Evolutionary conservation across 768 basidiomycete genomes (phyloP), one percentile per base, ranked within the genome.

Genomic region (Hericium rajendrae): DNA sequence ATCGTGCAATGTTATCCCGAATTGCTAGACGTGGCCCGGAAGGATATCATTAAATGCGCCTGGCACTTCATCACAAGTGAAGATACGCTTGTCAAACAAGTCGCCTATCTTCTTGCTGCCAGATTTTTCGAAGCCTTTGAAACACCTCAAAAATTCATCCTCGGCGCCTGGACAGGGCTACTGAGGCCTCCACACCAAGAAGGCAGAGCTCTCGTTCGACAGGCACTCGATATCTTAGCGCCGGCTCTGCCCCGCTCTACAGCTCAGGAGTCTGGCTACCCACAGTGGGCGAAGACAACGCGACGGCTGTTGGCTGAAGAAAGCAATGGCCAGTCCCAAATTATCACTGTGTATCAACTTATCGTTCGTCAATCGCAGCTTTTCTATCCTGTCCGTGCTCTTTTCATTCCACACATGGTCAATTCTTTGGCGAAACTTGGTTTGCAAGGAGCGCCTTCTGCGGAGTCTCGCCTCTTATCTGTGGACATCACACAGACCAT

Each of bases 341-440:
- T 88, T 54, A 83, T 87, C 59, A 78, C 80, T 60, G 88, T 97
- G 53, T 99, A 97, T 67, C 88, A 94, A 60, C 81, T 99, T 55
- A 86, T 99, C 57, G 86, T 92, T 60, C 88, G 92, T 59, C 93
- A 97, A 59, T 84, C 90, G 0, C 81, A 91, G 54, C 76, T 97
- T 9, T 99, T 97, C 73, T 98, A 88, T 74, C 86, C 91, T 43
- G 91, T 93, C 57, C 87, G 97, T 43, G 87, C 91, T 3, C 75
- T 97, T 9, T 98, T 97, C 71, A 82, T 97, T 13, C 88, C 93
- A 0, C 89, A 94, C 66, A 94, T 99, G 74, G 89, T 94, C 41
- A 88, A 88, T 65, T 91, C 90, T 10, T 76, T 99, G 60, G 79
- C 80, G 54, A 94, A 94, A 69, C 78, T 98, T 6, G 94, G 93